These are phyloP conservation scores for Ceratocystis papillata DNA, from an alignment of 2,329 filamentous ascomycete species.

Conservation along the genomic window DNA sequence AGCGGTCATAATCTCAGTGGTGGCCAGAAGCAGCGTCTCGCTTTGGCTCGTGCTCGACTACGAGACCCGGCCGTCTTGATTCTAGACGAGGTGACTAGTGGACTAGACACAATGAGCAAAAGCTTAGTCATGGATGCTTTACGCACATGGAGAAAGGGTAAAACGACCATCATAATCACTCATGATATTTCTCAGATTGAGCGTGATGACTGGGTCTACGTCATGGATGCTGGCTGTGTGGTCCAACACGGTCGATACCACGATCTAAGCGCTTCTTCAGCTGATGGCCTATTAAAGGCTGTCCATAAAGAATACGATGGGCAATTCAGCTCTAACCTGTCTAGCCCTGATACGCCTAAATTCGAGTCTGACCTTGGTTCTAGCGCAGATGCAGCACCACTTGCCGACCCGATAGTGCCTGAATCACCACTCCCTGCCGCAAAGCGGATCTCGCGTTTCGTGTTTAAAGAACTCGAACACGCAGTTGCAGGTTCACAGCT, in stretches of 20 bases:
- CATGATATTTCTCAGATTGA: conserved; percentile 73
- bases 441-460: conserved; percentile 4
- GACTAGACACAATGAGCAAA: conserved; percentile 45
- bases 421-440: neutral
- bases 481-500: neutral
- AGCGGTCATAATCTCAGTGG: conserved; percentile 64
- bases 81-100: conserved; percentile 55
- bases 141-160: conserved; percentile 62
- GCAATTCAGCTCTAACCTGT: neutral
- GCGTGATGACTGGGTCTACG: conserved; percentile 64
- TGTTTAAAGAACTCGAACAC: conserved; percentile 14
- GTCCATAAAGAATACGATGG: neutral
- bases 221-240: conserved; percentile 59
- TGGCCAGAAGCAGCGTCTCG: conserved; percentile 72
- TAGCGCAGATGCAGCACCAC: neutral
- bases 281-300: neutral
- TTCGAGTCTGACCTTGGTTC: neutral
- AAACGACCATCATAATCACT: conserved; percentile 87
- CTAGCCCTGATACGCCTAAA: neutral
- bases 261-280: neutral
- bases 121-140: conserved; percentile 62
- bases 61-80: conserved; percentile 71
- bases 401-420: neutral
- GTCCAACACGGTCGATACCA: conserved; percentile 37
- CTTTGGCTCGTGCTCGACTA: conserved; percentile 66